phyloP scores from a whole-genome alignment of 139 green algal genomes.

The Closterium sp. region DNA sequence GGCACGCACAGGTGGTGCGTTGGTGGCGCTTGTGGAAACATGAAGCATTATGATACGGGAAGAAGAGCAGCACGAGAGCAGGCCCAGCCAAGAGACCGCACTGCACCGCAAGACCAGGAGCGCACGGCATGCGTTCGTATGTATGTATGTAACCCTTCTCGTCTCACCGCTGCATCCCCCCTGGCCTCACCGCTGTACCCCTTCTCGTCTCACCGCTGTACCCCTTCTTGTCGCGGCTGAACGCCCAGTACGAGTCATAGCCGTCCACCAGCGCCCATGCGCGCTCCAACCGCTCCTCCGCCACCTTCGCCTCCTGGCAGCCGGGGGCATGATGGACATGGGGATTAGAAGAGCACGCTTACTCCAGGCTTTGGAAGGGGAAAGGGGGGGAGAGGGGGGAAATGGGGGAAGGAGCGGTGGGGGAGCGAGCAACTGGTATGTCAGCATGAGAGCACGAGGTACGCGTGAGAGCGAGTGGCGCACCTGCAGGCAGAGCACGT shows the following conservation, averaged over 20 bases:
- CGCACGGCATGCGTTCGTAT: no score
- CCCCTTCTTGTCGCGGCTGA: slow-evolving; percentile 44
- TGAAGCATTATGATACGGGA: neutral
- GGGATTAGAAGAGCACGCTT: neutral
- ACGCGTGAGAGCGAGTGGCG: no score
- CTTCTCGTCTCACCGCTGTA: slow-evolving; percentile 51
- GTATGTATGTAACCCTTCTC: neutral
- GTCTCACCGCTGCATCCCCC: slow-evolving; percentile 49
- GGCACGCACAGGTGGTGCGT: no score
- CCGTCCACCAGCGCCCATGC: slow-evolving; percentile 37
- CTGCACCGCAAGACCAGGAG: no score
- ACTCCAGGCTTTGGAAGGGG: neutral
- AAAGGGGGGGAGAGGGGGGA: neutral
- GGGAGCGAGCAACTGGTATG: neutral
- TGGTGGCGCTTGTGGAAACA: neutral
- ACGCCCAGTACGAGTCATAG: slow-evolving; percentile 52
- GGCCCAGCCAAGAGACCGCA: no score
- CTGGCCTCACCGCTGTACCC: slow-evolving; percentile 50
- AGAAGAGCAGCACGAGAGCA: no score
- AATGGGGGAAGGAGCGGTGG: neutral
- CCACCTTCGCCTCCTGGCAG: slow-evolving; percentile 49
- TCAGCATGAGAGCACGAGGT: neutral
- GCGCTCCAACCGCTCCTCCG: slow-evolving; percentile 46
- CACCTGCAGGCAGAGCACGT: slow-evolving; percentile 50
- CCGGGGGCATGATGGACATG: neutral